Conservation (phyloP, 2,329 filamentous ascomycete species). For the Alternaria sp. region DNA sequence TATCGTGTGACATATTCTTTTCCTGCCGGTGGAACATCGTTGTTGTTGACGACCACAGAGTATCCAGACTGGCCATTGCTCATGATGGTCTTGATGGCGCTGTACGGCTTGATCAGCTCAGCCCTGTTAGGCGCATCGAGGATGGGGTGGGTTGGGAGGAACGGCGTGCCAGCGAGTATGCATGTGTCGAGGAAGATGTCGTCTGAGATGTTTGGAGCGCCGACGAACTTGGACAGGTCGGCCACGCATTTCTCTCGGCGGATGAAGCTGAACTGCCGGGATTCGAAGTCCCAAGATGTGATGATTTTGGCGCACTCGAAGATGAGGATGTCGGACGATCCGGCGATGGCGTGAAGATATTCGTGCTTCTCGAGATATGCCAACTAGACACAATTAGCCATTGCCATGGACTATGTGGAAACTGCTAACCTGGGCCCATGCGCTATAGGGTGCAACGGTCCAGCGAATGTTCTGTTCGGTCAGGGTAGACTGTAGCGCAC, state of each 20-base stretch:
- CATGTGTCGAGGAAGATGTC: slow-evolving; percentile 83
- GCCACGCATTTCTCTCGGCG: slow-evolving; percentile 75
- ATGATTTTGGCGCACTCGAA: slow-evolving; percentile 84
- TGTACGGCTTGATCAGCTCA: slow-evolving; percentile 69
- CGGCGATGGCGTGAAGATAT: slow-evolving; percentile 76
- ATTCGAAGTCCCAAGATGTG: slow-evolving; percentile 73
- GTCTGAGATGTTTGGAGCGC: slow-evolving; percentile 63
- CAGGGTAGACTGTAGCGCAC: slow-evolving; percentile 78
- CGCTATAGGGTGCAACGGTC: slow-evolving; percentile 85
- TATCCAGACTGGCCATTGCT: slow-evolving; percentile 72
- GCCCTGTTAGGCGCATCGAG: slow-evolving; percentile 68
- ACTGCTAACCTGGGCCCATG: slow-evolving; percentile 76
- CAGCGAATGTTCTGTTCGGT: slow-evolving; percentile 74
- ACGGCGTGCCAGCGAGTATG: slow-evolving; percentile 82
- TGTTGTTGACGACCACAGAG: slow-evolving; percentile 77
- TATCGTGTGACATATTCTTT: slow-evolving; percentile 85
- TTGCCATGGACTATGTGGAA: background rate
- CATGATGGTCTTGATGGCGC: slow-evolving; percentile 80
- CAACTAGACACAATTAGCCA: slow-evolving; percentile 60
- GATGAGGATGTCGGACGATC: slow-evolving; percentile 82
- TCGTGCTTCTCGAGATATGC: slow-evolving; percentile 76
- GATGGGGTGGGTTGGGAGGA: slow-evolving; percentile 80
- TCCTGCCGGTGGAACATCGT: slow-evolving; percentile 77
- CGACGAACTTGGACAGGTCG: slow-evolving; percentile 59
- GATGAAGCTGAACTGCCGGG: slow-evolving; percentile 69